These are phyloP conservation scores for Coprinopsis sp. DNA, from an alignment of 768 basidiomycete genomes.

Conservation along the genomic window DNA sequence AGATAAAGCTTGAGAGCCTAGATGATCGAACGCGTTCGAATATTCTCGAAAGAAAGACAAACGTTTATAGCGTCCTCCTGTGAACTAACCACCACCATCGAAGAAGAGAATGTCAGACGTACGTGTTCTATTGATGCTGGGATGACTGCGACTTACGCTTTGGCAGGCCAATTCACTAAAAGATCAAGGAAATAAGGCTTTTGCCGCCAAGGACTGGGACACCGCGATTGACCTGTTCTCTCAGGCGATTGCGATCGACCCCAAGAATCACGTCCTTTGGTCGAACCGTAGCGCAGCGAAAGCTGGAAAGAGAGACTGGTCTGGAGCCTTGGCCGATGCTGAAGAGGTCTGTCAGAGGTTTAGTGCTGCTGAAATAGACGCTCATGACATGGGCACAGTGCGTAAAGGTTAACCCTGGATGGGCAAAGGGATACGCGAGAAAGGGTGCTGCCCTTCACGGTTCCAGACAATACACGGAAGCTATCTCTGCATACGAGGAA, in stretches of 20 bases:
- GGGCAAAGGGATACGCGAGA: constrained; percentile 88
- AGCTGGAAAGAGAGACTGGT: constrained; percentile 78
- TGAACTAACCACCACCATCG: too few species aligned
- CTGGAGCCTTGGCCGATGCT: constrained; percentile 77
- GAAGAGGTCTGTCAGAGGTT: too few species aligned
- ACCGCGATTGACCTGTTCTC: constrained; percentile 79
- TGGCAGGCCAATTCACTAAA: constrained; percentile 60
- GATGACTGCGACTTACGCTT: background rate
- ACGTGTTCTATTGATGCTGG: constrained; percentile 15
- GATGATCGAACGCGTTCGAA: too few species aligned
- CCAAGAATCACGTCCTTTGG: constrained; percentile 82
- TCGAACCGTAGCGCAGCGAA: constrained; percentile 92
- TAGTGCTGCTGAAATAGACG: too few species aligned
- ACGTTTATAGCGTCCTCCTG: too few species aligned
- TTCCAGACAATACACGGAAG: constrained; percentile 69
- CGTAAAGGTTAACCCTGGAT: constrained; percentile 69
- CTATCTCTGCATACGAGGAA: constrained; percentile 75
- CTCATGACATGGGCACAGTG: constrained; percentile 44
- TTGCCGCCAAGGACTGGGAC: constrained; percentile 89
- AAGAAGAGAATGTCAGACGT: constrained; percentile 35
- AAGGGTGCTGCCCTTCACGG: constrained; percentile 95
- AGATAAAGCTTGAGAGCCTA: constrained; percentile 6
- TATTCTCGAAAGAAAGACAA: too few species aligned
- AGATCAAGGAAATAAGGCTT: constrained; percentile 93
- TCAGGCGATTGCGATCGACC: constrained; percentile 79